A percentile compares a stretch with the other conserved stretches of the same genome.
These are phyloP conservation scores for Mortierella alpina DNA, from an alignment of 192 early-diverging fungal species.

Conservation along the genomic window DNA sequence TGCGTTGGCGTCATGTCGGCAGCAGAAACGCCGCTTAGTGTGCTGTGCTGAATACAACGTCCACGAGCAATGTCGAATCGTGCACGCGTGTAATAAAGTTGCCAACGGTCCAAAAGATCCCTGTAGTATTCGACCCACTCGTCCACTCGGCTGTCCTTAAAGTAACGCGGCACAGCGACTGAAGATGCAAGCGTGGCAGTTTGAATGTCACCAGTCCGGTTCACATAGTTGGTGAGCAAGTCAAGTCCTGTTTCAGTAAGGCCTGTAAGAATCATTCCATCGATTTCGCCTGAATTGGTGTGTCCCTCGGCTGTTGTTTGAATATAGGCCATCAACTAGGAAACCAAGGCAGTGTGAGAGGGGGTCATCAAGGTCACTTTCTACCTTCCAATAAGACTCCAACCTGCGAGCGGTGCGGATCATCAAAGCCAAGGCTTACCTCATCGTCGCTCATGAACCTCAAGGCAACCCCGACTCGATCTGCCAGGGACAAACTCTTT, in stretches of 20 bases:
- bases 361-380: background rate
- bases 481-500: constrained; percentile 76
- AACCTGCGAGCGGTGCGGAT: background rate
- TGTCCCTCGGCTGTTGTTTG: constrained; percentile 63
- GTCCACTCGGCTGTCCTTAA: constrained; percentile 68
- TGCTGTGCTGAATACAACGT: constrained; percentile 66
- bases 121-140: constrained; percentile 91
- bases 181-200: constrained; percentile 80
- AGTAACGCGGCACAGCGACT: constrained; percentile 68
- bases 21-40: constrained; percentile 51
- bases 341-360: background rate
- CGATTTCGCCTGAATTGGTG: constrained; percentile 75
- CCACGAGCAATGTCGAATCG: constrained; percentile 91
- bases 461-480: constrained; percentile 86
- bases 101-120: constrained; percentile 85
- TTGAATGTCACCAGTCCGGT: constrained; percentile 92
- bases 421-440: constrained; percentile 42
- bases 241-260: constrained; percentile 72
- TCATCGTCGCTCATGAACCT: constrained; percentile 85
- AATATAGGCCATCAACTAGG: constrained; percentile 73
- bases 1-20: constrained; percentile 75
- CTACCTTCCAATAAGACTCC: background rate
- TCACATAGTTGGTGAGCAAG: constrained; percentile 83
- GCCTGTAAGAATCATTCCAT: constrained; percentile 89
- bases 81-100: constrained; percentile 87